phyloP scores from a whole-genome alignment of 176 grass and related monocot genomes.

The Hordeum marinum region DNA sequence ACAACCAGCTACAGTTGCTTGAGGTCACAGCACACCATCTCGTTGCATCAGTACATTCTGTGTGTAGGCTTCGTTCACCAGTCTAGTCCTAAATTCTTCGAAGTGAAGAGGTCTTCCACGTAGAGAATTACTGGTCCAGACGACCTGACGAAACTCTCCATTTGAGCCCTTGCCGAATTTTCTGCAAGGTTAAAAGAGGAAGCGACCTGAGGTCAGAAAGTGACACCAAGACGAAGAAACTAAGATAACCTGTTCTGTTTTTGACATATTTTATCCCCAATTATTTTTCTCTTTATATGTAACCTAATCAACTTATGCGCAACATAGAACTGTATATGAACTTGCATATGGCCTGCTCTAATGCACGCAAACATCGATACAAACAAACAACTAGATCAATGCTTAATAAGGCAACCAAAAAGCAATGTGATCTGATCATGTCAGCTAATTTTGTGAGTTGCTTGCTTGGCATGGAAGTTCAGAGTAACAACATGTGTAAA shows the following conservation, averaged over 20 bases:
- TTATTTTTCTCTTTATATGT: neutral
- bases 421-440: neutral
- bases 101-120: constrained; percentile 68
- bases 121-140: constrained; percentile 70
- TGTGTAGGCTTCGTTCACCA: constrained; percentile 52
- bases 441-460: neutral
- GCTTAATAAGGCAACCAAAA: neutral
- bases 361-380: neutral
- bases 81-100: constrained; percentile 63
- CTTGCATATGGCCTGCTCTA: neutral
- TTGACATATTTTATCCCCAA: neutral
- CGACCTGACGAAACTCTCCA: constrained; percentile 69
- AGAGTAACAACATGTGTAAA: neutral
- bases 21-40: neutral
- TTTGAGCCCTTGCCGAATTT: constrained; percentile 57
- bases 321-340: neutral
- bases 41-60: constrained; percentile 14
- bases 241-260: neutral
- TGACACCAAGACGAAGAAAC: neutral
- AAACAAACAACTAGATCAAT: neutral
- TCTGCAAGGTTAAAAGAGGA: constrained; percentile 41
- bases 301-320: neutral
- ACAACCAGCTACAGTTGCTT: neutral
- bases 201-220: neutral
- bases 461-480: neutral